Conservation (phyloP, 2,329 filamentous ascomycete species). For the Ilyonectria sp. region DNA sequence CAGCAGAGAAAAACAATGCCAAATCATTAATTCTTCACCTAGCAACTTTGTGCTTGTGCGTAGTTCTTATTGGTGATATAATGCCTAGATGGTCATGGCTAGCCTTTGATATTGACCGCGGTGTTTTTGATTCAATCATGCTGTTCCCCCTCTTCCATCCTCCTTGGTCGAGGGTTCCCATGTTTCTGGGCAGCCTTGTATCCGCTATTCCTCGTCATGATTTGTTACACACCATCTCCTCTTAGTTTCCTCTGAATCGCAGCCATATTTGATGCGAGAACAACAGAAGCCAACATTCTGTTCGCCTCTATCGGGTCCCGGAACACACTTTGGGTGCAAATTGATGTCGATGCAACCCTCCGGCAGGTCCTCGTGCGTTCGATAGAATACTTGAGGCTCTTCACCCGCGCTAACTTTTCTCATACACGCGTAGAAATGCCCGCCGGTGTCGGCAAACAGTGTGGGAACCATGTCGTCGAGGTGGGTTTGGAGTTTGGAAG, state of each 20-base stretch:
- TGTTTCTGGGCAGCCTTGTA: too few relatives aligned
- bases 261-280: slow-evolving; percentile 5
- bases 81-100: background rate
- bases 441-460: background rate
- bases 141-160: too few relatives aligned
- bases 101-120: background rate
- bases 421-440: slow-evolving; percentile 17
- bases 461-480: background rate
- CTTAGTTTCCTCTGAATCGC: background rate
- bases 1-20: slow-evolving; percentile 15
- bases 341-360: slow-evolving; percentile 9
- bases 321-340: slow-evolving; percentile 6
- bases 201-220: background rate
- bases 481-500: background rate
- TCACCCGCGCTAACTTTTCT: background rate
- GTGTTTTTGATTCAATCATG: background rate
- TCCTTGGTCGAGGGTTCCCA: too few relatives aligned
- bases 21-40: slow-evolving; percentile 4
- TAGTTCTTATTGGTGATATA: too few relatives aligned
- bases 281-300: slow-evolving; percentile 19
- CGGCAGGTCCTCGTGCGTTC: background rate
- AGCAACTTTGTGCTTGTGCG: background rate
- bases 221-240: background rate
- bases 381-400: slow-evolving; percentile 4
- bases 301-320: slow-evolving; percentile 1